A percentile compares a stretch with the other conserved stretches of the same genome.
phyloP scores from a whole-genome alignment of 2,329 filamentous ascomycete genomes.

The Ophiostoma triangulosporum region DNA sequence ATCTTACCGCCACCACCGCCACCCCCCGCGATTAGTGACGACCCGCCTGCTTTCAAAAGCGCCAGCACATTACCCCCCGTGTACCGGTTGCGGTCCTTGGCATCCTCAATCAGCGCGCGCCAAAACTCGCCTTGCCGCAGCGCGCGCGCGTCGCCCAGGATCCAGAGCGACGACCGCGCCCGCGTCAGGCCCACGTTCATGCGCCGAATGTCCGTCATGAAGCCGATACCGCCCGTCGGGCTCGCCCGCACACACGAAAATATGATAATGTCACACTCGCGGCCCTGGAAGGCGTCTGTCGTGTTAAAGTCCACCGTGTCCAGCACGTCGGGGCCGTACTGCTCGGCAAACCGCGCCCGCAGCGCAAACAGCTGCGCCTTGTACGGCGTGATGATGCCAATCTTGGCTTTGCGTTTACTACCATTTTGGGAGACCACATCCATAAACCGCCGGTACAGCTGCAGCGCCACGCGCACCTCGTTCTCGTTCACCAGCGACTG shows the following conservation, averaged over 20 bases:
- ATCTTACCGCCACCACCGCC: not conserved
- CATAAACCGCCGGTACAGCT: constrained; percentile 67
- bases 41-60: constrained; percentile 23
- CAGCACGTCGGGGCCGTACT: constrained; percentile 62
- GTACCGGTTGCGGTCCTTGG: constrained; percentile 59
- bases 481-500: constrained; percentile 83
- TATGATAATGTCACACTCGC: constrained; percentile 95
- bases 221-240: constrained; percentile 88
- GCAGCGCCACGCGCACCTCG: constrained; percentile 76
- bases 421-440: not conserved
- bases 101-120: constrained; percentile 73
- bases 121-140: constrained; percentile 83
- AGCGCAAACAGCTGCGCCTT: constrained; percentile 82
- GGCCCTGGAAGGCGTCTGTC: constrained; percentile 93
- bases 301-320: constrained; percentile 93
- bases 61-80: constrained; percentile 49
- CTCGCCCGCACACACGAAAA: constrained; percentile 96
- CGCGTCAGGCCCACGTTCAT: constrained; percentile 98
- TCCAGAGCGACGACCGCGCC: constrained; percentile 93
- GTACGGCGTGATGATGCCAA: constrained; percentile 96
- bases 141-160: constrained; percentile 81
- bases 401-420: constrained; percentile 41
- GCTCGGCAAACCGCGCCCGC: constrained; percentile 56
- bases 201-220: constrained; percentile 93
- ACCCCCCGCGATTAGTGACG: not conserved